Base-by-base conservation (phyloP, 768 basidiomycete genomes). In the Auriscalpium orientale region DNA sequence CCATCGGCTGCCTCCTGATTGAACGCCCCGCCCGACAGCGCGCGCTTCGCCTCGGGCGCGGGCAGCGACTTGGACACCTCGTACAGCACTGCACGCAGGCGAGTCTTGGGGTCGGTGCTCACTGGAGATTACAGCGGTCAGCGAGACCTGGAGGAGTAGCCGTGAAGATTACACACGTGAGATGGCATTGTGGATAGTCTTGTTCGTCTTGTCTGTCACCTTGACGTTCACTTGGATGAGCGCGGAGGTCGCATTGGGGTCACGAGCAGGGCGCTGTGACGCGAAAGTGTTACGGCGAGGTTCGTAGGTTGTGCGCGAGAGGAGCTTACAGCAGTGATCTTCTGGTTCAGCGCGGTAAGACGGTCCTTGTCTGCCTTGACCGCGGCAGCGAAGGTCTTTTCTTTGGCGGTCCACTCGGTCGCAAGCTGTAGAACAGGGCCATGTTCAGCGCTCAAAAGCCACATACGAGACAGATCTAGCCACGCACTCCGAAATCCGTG, bases 401-500 rank as follows among this genome's bases (percentile, higher is more conserved):
- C 40, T 15, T 43, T 43, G 4, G 13, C 40, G 6, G 40, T 18
- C 40, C 40, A 43, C 40, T 15, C 18, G 13, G 40, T 15, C 40
- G 13, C 40, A 13, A 43, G 18, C 40, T 43, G 40, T 1, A 28
- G 2, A 28, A 28, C 4, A 28, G 28, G 28, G 28, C 28, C 28
- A 28, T 5, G 5, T 4, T 28, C 28, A 28, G 28, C 28, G 2
- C 28, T 28, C 40, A 2, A 43, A 8, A 43, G 40, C 40, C 40
- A 4, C 15, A 43, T 43, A 43, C 18, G 3, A 43, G 40, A 13
- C 45, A 87, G 87, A 16, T 77, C 76, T 65, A 68, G 75, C 10
- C 34, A 49, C 58, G 43, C 45, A 59, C 58, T 16, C 35, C 51
- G 35, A 59, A 59, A 22, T 38, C 10, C 15, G 8, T 13, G 51